Evolutionary conservation across 768 basidiomycete species (phyloP), one percentile per base, ranked within the genome.

Genomic region (Coprinellus micaceus): DNA sequence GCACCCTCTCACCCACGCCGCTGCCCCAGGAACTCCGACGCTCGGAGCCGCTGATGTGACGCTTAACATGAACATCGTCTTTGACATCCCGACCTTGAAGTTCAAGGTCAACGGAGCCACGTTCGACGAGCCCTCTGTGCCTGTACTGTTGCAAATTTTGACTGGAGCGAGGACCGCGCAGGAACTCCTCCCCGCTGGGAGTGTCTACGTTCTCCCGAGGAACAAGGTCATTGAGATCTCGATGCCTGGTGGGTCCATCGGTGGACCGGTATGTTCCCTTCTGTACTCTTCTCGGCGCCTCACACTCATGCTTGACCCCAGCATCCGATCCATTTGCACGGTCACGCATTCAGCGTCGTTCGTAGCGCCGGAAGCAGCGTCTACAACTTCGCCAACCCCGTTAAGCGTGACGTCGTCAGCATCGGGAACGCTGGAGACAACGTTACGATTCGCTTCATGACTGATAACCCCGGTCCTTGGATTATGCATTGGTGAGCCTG

Each of bases 401-500:
- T 73, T 4, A 63, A 66, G 3, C 69, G 73, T 5, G 71, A 74
- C 43, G 64, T 65, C 6, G 72, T 73, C 5, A 63, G 24, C 26
- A 66, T 58, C 41, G 71, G 68, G 1, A 56, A 59, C 10, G 61
- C 65, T 10, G 56, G 58, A 6, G 68, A 67, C 21, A 61, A 64
- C 30, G 63, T 78, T n/a, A 79, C 77, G 1, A 73, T 87, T 53
- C 77, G 83, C 22, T 87, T 84, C 71, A 64, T 69, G 12, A 82
- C 86, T 3, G 82, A 89, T 66, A 88, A 75, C 54, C 53, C 71
- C 22, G 72, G 74, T 0, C 72, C 74, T 11, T 75, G 74, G 72
- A 64, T 75, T 47, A 59, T 74, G 25, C 74, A 74, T 53, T 75
- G 73, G 73, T 74, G 24, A 4, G 60, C 80, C 21, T n/a, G n/a